Evolutionary conservation across 202 grass and related monocot genomes (phyloP).

Genomic region (Cymbopogon flexuosus): DNA sequence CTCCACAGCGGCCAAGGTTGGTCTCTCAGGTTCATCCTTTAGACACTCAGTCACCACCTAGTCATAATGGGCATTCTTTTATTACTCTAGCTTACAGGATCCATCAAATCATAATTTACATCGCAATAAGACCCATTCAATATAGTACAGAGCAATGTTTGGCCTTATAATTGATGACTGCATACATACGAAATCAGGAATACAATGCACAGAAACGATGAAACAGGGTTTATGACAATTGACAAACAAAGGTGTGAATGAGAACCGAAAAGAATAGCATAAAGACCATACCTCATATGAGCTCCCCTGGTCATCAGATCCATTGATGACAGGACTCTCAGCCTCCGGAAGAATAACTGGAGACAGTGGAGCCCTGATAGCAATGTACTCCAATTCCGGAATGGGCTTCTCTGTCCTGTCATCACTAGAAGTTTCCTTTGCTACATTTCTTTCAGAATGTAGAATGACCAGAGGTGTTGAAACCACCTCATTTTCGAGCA

Average conservation of each 20-base stretch:
- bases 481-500: conserved; percentile 67
- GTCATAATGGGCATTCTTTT: conserved; percentile 36
- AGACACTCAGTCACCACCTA: conserved; percentile 48
- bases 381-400: conserved; percentile 39
- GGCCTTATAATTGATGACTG: neutral
- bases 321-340: conserved; percentile 27
- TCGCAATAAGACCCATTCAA: neutral
- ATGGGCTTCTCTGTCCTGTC: conserved; percentile 35
- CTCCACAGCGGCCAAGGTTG: conserved; percentile 9
- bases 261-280: conserved; percentile 12
- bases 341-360: conserved; percentile 37
- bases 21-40: conserved; percentile 46
- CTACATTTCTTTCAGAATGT: conserved; percentile 25
- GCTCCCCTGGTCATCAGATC: conserved; percentile 29
- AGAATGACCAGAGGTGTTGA: conserved; percentile 32
- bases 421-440: conserved; percentile 33
- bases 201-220: neutral
- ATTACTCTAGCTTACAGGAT: neutral
- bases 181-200: conserved; percentile 2
- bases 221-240: neutral
- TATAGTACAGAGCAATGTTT: neutral
- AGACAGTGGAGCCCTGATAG: conserved; percentile 59
- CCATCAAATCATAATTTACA: neutral
- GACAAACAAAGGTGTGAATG: neutral
- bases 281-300: conserved; percentile 56